phyloP scores from a whole-genome alignment of 768 basidiomycete species.

The Candolleomyces eurysporus region DNA sequence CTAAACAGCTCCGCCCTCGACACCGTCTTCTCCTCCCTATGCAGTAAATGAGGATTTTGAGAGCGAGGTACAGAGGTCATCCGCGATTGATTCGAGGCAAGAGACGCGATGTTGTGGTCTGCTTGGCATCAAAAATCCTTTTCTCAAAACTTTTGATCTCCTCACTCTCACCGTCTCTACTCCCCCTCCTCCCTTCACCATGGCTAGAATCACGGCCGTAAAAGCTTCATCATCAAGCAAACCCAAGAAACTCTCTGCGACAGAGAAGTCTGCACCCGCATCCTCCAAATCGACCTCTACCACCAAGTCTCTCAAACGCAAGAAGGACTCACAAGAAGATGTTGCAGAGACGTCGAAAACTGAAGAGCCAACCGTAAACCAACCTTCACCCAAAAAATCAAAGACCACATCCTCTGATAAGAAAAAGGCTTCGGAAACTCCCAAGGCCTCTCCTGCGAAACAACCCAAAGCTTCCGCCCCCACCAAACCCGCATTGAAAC shows the following conservation, averaged over 20 bases:
- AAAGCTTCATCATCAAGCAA: background rate
- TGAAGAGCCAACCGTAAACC: conserved; percentile 12
- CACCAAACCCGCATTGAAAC: background rate
- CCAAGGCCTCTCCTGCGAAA: conserved; percentile 14
- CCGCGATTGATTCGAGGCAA: conserved; percentile 7
- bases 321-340: conserved; percentile 20
- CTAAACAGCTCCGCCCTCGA: conserved; percentile 33
- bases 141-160: conserved; percentile 10
- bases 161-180: background rate
- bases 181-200: background rate
- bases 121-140: conserved; percentile 3
- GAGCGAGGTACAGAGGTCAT: conserved; percentile 38
- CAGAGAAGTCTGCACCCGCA: conserved; percentile 10
- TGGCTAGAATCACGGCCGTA: conserved; percentile 5
- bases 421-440: conserved; percentile 8
- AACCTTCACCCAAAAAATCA: conserved; percentile 17
- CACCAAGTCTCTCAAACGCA: conserved; percentile 28
- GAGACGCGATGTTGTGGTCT: conserved; percentile 2
- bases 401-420: conserved; percentile 13
- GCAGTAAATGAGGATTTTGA: conserved; percentile 44
- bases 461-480: conserved; percentile 1
- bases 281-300: conserved; percentile 12
- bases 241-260: background rate
- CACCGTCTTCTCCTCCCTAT: conserved; percentile 26
- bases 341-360: background rate